These are phyloP conservation scores for Microbotryum violaceum DNA, from an alignment of 1,284 basidiomycete genomes.

Conservation along the genomic window DNA sequence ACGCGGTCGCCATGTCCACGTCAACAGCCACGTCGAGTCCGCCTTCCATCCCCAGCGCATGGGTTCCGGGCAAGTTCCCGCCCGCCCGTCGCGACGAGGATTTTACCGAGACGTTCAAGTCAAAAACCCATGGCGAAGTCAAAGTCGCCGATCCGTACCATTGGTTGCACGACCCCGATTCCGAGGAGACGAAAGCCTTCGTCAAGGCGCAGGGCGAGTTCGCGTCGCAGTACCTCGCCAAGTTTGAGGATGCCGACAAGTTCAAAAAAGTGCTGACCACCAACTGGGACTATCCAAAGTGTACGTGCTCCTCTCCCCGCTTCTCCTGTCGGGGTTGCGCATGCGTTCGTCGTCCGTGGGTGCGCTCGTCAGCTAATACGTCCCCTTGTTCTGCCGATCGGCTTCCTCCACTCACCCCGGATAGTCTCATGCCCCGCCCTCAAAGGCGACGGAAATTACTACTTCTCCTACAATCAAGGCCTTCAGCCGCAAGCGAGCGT, in stretches of 20 bases:
- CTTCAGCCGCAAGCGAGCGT: constrained; percentile 47
- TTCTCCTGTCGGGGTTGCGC: neutral
- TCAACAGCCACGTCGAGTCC: too few relatives aligned
- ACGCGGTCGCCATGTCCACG: neutral
- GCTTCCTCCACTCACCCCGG: neutral
- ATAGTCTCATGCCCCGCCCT: constrained; percentile 46
- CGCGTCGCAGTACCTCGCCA: constrained; percentile 55
- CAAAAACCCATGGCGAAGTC: constrained; percentile 54
- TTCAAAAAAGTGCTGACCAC: constrained; percentile 56
- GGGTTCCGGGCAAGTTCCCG: too few relatives aligned
- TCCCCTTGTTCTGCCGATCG: neutral
- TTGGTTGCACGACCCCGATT: constrained; percentile 37
- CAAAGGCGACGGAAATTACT: constrained; percentile 61
- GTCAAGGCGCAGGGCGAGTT: constrained; percentile 56
- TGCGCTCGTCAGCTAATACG: neutral
- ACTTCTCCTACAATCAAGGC: constrained; percentile 42
- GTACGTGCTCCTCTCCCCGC: constrained; percentile 41
- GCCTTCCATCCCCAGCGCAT: too few relatives aligned
- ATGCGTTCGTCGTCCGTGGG: neutral
- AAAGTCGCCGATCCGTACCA: constrained; percentile 60
- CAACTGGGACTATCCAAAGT: constrained; percentile 61
- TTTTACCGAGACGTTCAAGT: constrained; percentile 58
- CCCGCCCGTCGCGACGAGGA: constrained; percentile 54
- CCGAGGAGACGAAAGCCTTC: constrained; percentile 58
- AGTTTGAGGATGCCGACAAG: constrained; percentile 52